Percentiles rank a stretch among this genome's conserved stretches.
Conservation (phyloP, 805 yeast genomes). For the Candida pseudofarinosa region DNA sequence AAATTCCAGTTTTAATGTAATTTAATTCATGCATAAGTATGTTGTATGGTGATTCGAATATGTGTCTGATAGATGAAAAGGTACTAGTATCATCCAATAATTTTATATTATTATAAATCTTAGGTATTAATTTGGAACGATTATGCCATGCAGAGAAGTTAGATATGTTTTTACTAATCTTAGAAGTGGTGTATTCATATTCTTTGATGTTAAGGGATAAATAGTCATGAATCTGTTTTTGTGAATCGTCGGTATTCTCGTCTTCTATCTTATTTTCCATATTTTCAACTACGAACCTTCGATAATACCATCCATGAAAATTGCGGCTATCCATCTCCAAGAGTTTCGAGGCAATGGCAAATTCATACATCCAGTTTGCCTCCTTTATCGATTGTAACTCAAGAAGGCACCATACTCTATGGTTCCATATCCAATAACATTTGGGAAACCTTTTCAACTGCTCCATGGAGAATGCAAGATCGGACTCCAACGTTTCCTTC, state of each 20-base stretch:
- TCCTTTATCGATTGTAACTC: constrained; percentile 40
- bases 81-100: constrained; percentile 3
- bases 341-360: constrained; percentile 64
- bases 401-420: constrained; percentile 74
- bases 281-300: constrained; percentile 62
- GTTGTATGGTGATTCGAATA: constrained; percentile 25
- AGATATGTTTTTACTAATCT: constrained; percentile 79
- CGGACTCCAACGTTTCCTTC: constrained; percentile 40
- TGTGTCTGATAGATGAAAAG: constrained; percentile 11
- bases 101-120: constrained; percentile 31
- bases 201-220: constrained; percentile 46
- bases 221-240: constrained; percentile 3
- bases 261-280: constrained; percentile 19
- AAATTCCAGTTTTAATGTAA: constrained; percentile 76
- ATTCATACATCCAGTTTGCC: constrained; percentile 68
- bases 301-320: constrained; percentile 94
- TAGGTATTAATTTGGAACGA: constrained; percentile 64
- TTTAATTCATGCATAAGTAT: constrained; percentile 57
- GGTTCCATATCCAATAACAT: constrained; percentile 97
- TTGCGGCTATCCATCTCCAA: constrained; percentile 75
- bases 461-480: constrained; percentile 55
- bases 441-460: constrained; percentile 71
- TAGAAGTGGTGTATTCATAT: constrained; percentile 69
- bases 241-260: constrained; percentile 1
- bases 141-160: constrained; percentile 97